Base-by-base conservation (phyloP, 768 basidiomycete genomes). In the Termitomyces sp. region DNA sequence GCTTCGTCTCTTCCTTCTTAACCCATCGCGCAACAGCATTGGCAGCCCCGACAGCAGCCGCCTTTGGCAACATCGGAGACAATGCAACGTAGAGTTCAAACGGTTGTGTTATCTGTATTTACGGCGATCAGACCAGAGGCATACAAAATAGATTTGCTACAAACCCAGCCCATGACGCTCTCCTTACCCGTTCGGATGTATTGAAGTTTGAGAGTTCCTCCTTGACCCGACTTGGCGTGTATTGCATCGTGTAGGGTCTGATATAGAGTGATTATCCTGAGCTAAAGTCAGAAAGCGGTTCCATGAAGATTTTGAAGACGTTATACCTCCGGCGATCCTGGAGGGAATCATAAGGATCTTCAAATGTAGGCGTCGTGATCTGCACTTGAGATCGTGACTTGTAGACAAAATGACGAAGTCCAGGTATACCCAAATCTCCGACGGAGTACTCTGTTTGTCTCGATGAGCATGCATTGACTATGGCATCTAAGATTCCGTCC, bases 91-190 rank as follows among this genome's bases (percentile, higher is more conserved):
- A 98, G 16, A 98, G 74, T 70, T 98, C 97, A 67, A 97, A 98
- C 0, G 88, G 87, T 66, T 94, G 90, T 0, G 95, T 97, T 59
- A 95, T 89, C 95, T 98, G 67, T 13, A 49, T 20, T n/a, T 7
- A 37, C 22, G 39, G 27, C 3, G 24, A 6, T 48, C 12, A 52
- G 20, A 15, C 41, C 15, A 41, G 49, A 50, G 53, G 24, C 37
- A 39, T 45, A 13, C 13, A 12, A 33, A 58, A 33, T 44, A 44
- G 51, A 41, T 36, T 16, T 57, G 47, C 51, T 18, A 70, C 89
- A 58, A 69, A 98, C 95, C 96, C 97, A 98, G 47, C 93, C 96
- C 78, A 98, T 84, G 30, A 96, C 86, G 56, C 87, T 87, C 75
- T 98, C 97, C 47, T 85, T 84, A 57, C 90, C 86, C 0, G 93